A percentile compares a stretch with the other conserved stretches of the same genome.
These are phyloP conservation scores for Pulicaria dysenterica DNA, from an alignment of 129 eudicot genomes.

Conservation along the genomic window DNA sequence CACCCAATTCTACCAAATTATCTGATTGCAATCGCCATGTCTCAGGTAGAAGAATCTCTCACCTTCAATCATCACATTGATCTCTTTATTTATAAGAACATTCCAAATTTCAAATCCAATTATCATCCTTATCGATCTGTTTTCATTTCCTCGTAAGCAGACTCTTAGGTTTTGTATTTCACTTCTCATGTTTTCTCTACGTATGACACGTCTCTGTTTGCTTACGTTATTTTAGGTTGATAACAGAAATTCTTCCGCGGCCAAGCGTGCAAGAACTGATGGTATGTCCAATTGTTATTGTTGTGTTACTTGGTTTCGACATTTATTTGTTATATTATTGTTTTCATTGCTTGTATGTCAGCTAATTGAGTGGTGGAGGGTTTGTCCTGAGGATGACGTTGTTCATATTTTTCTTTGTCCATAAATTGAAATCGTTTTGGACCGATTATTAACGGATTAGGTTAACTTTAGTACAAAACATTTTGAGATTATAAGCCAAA, in stretches of 20 bases:
- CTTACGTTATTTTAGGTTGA: slow-evolving; percentile 53
- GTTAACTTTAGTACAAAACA: slow-evolving; percentile 2
- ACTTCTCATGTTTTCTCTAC: neutral
- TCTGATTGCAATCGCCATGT: slow-evolving; percentile 36
- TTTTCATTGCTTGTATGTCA: neutral
- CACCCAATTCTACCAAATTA: neutral
- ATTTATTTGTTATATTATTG: neutral
- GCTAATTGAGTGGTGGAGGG: neutral
- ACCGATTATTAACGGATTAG: neutral
- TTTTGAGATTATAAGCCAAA: slow-evolving; percentile 3
- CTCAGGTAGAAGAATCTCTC: slow-evolving; percentile 36
- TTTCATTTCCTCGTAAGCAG: neutral
- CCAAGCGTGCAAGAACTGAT: slow-evolving; percentile 92
- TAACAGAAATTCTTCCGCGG: slow-evolving; percentile 76
- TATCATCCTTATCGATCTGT: neutral
- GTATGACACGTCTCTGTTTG: neutral
- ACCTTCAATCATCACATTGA: neutral
- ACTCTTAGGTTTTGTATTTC: slow-evolving; percentile 15
- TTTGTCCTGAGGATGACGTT: neutral
- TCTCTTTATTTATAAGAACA: neutral
- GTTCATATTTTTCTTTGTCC: neutral
- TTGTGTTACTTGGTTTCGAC: neutral
- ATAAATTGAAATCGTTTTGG: neutral
- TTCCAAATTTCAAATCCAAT: neutral
- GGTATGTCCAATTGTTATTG: slow-evolving; percentile 45